Evolutionary conservation across 371 early-diverging fungal species (phyloP).

Genomic region (Syncephalastrum monosporum): DNA sequence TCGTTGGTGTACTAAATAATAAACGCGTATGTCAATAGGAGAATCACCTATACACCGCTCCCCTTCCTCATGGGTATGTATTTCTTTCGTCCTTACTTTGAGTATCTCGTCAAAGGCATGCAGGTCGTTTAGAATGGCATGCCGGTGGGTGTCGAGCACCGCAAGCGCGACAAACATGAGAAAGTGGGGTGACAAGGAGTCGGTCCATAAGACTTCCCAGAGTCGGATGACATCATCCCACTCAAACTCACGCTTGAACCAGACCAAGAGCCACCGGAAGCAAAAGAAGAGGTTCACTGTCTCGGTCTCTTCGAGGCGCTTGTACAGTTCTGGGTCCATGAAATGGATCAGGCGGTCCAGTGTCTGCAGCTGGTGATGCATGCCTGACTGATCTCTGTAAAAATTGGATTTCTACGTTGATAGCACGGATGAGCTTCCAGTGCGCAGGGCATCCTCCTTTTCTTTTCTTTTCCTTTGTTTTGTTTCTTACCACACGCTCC

Average conservation of each 20-base stretch:
- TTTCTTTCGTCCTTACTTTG: slow-evolving; percentile 49
- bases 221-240: slow-evolving; percentile 79
- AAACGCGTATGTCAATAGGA: not conserved
- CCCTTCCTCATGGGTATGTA: no score
- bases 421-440: not conserved
- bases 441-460: not conserved
- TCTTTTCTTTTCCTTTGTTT: not conserved
- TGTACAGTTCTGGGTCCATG: slow-evolving; percentile 77
- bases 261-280: slow-evolving; percentile 94
- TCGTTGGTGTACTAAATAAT: slow-evolving; percentile 82
- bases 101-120: slow-evolving; percentile 87
- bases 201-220: slow-evolving; percentile 93
- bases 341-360: slow-evolving; percentile 76
- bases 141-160: slow-evolving; percentile 79
- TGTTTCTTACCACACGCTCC: slow-evolving; percentile 69
- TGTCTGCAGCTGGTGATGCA: slow-evolving; percentile 81
- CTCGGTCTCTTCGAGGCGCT: slow-evolving; percentile 77
- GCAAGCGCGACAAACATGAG: slow-evolving; percentile 90
- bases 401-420: slow-evolving; percentile 67
- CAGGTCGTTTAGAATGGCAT: slow-evolving; percentile 72
- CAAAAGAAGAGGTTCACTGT: slow-evolving; percentile 87
- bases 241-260: slow-evolving; percentile 93
- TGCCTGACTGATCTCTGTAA: slow-evolving; percentile 83
- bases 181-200: slow-evolving; percentile 76
- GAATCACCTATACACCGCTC: not conserved